Conservation (phyloP, 1,284 basidiomycete genomes). For the Stygiomarasmius scandens region DNA sequence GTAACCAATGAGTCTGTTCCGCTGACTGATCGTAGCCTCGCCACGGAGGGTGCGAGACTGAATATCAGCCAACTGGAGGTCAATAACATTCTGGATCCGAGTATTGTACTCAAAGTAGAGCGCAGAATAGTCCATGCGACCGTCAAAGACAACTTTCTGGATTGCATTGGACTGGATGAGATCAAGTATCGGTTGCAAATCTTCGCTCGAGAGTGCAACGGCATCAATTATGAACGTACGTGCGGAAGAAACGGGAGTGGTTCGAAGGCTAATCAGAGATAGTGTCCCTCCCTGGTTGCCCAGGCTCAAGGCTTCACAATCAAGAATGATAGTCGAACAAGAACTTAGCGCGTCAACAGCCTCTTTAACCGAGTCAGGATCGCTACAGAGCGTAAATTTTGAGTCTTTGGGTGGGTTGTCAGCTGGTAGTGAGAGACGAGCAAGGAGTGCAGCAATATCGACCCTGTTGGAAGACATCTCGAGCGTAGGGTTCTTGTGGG, state of each 20-base stretch:
- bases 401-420: not conserved
- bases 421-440: no score
- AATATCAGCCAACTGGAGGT: constrained; percentile 16
- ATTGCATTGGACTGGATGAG: constrained; percentile 2
- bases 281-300: not conserved
- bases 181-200: constrained; percentile 9
- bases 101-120: constrained; percentile 11
- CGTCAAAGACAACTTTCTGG: constrained; percentile 16
- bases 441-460: no score
- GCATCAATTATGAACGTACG: constrained; percentile 6
- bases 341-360: not conserved
- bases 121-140: constrained; percentile 17
- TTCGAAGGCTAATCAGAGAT: not conserved
- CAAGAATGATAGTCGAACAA: not conserved
- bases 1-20: not conserved
- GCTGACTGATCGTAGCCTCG: not conserved
- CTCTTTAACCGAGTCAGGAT: not conserved
- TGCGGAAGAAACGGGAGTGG: not conserved
- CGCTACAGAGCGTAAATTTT: not conserved
- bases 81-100: constrained; percentile 10
- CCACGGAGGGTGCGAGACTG: constrained; percentile 9
- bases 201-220: not conserved
- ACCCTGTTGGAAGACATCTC: no score
- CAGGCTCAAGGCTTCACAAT: not conserved
- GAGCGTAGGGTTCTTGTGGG: no score